Evolutionary conservation across 75 land plant genomes (phyloP).

Genomic region (Isoetes taiwanensis): DNA sequence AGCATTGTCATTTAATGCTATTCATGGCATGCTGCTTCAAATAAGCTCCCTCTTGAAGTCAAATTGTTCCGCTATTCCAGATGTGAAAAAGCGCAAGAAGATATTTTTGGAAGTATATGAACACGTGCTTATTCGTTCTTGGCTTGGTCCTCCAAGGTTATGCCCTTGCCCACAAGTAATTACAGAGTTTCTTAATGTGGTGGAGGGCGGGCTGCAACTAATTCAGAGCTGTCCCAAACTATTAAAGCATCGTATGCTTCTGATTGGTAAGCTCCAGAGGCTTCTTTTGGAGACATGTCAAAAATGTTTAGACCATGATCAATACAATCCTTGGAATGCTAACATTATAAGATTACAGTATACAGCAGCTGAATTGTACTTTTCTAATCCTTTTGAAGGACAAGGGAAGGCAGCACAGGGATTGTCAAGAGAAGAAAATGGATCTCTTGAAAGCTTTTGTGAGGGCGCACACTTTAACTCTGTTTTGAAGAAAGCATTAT

Average conservation of each 20-base stretch:
- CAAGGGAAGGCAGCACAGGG: no score
- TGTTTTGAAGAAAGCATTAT: conserved; percentile 33
- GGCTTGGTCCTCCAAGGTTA: conserved; percentile 42
- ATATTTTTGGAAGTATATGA: conserved; percentile 40
- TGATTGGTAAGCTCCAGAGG: conserved; percentile 14
- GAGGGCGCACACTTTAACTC: conserved; percentile 11
- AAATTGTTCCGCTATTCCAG: conserved; percentile 56
- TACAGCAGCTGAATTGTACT: conserved; percentile 15
- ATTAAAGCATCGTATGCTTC: neutral
- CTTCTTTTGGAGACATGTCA: conserved; percentile 36
- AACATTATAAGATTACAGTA: conserved; percentile 6
- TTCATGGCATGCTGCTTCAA: conserved; percentile 85
- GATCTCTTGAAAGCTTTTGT: no score
- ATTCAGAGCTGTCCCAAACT: conserved; percentile 10
- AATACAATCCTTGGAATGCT: conserved; percentile 9
- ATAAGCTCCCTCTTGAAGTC: conserved; percentile 46
- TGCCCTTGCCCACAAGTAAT: conserved; percentile 53
- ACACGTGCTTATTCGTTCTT: conserved; percentile 27
- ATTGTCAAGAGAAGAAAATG: no score
- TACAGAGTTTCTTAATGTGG: conserved; percentile 38
- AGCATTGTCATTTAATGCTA: conserved; percentile 34
- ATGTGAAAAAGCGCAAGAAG: conserved; percentile 33
- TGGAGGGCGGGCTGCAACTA: conserved; percentile 40
- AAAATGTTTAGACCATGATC: conserved; percentile 31
- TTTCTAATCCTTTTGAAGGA: no score